Evolutionary conservation across 2,329 filamentous ascomycete genomes (phyloP).

Genomic region (Trichoderma guizhouense): DNA sequence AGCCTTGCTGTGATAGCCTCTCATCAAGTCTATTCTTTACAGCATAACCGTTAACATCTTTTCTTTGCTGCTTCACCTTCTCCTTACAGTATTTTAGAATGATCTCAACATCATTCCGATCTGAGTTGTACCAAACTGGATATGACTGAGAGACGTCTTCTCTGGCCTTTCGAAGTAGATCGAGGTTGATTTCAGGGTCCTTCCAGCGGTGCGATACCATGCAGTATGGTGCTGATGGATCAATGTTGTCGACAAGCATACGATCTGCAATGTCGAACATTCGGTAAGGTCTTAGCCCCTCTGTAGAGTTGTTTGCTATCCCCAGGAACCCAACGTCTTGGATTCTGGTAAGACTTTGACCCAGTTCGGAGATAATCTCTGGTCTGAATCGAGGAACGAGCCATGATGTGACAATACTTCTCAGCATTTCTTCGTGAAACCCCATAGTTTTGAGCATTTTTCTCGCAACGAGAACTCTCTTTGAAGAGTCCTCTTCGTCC

Average conservation of each 20-base stretch:
- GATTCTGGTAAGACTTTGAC: not conserved
- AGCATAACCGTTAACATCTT: slow-evolving; percentile 1
- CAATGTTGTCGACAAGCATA: slow-evolving; percentile 3
- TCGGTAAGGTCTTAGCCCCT: not conserved
- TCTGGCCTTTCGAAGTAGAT: not conserved
- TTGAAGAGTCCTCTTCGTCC: slow-evolving; percentile 2
- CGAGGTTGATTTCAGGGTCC: slow-evolving; percentile 6
- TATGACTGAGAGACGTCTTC: not conserved
- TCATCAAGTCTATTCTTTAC: not conserved
- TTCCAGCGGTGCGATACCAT: slow-evolving; percentile 19
- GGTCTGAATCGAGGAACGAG: slow-evolving; percentile 17
- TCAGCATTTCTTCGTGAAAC: slow-evolving; percentile 9
- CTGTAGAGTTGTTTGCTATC: not conserved
- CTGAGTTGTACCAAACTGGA: not conserved
- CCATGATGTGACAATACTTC: slow-evolving; percentile 14
- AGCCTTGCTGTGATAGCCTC: not conserved
- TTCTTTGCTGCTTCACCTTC: not conserved
- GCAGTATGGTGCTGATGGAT: slow-evolving; percentile 8
- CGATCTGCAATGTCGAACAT: slow-evolving; percentile 12
- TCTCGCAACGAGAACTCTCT: not conserved
- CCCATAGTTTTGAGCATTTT: slow-evolving; percentile 11
- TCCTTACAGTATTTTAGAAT: slow-evolving; percentile 9
- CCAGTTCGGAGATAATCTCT: not conserved
- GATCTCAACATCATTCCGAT: slow-evolving; percentile 7
- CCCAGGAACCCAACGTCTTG: slow-evolving; percentile 14